Evolutionary conservation across 2,329 filamentous ascomycete genomes (phyloP), one percentile per base, ranked within the genome.

Genomic region (Trichophyton rubrum): DNA sequence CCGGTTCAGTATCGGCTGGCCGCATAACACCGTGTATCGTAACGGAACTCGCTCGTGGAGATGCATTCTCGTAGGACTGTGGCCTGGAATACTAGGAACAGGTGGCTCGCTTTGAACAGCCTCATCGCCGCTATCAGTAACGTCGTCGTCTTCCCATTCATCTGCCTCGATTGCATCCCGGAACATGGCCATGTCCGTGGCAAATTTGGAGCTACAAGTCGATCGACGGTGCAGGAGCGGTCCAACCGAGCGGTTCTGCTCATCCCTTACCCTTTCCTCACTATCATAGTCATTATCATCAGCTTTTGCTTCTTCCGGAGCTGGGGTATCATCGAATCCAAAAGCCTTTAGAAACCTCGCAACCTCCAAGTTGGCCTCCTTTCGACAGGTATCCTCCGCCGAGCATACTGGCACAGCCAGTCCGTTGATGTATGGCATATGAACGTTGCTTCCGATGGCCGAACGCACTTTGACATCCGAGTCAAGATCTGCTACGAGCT

Each of bases 1-100:
- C 38, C 61, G 41, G 24, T 33, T 57, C n/a, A 67, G 49, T 30
- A 60, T 62, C 3, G 67, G 67, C 30, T 62, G 58, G n/a, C 67
- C 67, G 24, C 62, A 59, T 47, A 65, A 64, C 15, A 62, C 60
- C 2, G 60, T 61, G 11, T 63, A 59, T 11, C 64, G 62, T 22
- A 67, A 15, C 15, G 62, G 59, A 3, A 64, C 33, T 38, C 61
- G 17, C 15, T 55, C 38, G 11, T n/a, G 24, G n/a, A 56, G 13
- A 33, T 43, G 24, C n/a, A 20, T 24, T 22, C 27, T 17, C 27
- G 55, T 57, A n/a, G 55, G 55, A 6, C 35, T 41, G 33, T 20
- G 11, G n/a, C 35, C 17, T 9, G 22, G 35, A 13, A 43, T 24
- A 7, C 35, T 41, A n/a, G 35, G 35, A 15, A 27, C 6, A 27